Percentiles rank a stretch among this genome's conserved stretches.
These are phyloP conservation scores for Polyporus tsugae DNA, from an alignment of 1,284 basidiomycete genomes.

Conservation along the genomic window DNA sequence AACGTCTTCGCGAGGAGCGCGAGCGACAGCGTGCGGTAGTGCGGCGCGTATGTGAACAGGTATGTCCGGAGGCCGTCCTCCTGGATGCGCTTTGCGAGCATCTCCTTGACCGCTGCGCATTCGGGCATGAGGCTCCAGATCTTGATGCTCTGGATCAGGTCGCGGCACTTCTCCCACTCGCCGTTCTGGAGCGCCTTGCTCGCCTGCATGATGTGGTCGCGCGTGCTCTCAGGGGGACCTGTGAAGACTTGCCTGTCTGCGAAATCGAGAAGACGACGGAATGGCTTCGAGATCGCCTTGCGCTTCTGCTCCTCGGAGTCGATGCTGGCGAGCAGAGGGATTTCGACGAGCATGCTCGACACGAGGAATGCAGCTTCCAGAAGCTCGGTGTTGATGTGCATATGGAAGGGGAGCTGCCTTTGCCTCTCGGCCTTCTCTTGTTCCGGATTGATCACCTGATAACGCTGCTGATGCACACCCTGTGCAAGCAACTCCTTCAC, in stretches of 20 bases:
- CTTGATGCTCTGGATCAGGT: constrained; percentile 95
- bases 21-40: constrained; percentile 93
- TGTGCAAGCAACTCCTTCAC: constrained; percentile 98
- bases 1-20: constrained; percentile 90
- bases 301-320: constrained; percentile 94
- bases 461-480: constrained; percentile 93
- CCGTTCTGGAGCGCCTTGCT: constrained; percentile 96
- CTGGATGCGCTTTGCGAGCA: constrained; percentile 97
- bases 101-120: constrained; percentile 88
- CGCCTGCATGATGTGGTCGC: constrained; percentile 99
- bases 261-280: constrained; percentile 95
- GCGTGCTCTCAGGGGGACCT: constrained; percentile 97
- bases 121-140: constrained; percentile 98
- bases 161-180: constrained; percentile 96
- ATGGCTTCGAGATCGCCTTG: constrained; percentile 93
- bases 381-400: constrained; percentile 99
- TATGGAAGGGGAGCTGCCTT: constrained; percentile 97
- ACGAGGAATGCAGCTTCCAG: constrained; percentile 98
- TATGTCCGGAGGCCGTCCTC: constrained; percentile 98
- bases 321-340: constrained; percentile 93
- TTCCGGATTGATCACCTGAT: constrained; percentile 88
- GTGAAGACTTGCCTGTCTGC: constrained; percentile 98
- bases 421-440: constrained; percentile 98
- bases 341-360: constrained; percentile 98
- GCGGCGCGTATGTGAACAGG: constrained; percentile 96